A percentile compares a stretch with the other conserved stretches of the same genome.
Conservation (phyloP, 345 rosid species). For the Citrus sinensis region DVS_A1.0 CM039166.1:25802501-25803000, state of each 20-base stretch:
- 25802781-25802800: not conserved
- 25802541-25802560: not conserved
- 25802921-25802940: too few relatives aligned
- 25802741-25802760: not conserved
- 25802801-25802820: too few relatives aligned
- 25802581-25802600: slow-evolving; percentile 10
- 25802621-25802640: not conserved
- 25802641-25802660: not conserved
- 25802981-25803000: too few relatives aligned
- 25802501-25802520: not conserved
- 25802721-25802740: not conserved
- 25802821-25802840: too few relatives aligned
- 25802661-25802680: not conserved
- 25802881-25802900: too few relatives aligned
- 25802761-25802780: slow-evolving; percentile 13
- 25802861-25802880: too few relatives aligned
- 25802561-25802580: not conserved
- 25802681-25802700: not conserved
- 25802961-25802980: too few relatives aligned
- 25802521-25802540: not conserved
- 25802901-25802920: too few relatives aligned
- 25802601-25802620: not conserved
- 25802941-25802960: too few relatives aligned
- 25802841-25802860: too few relatives aligned
- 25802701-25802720: not conserved